Evolutionary conservation across 2,329 filamentous ascomycete genomes (phyloP), one percentile per base, ranked within the genome.

Genomic region (Stromatinia cepivora): DNA sequence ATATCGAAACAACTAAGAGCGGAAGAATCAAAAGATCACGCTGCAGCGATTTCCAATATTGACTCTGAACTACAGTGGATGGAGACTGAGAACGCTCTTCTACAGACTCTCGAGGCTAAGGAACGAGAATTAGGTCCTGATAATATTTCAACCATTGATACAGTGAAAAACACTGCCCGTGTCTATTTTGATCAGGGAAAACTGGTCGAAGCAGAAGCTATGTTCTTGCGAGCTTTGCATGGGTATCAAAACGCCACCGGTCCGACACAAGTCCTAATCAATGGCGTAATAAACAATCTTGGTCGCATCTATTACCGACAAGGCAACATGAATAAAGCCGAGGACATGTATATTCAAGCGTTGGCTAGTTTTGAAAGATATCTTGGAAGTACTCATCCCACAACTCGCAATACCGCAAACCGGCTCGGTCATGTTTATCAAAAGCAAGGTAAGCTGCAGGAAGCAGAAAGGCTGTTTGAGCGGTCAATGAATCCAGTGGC

Each of bases 311-410:
- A 72, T 53, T 34, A 34, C 8, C 28, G 58, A 15, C 69, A 72
- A 48, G 69, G 64, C 17, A 54, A 66, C 45, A 54, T 71, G n/a
- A 52, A 52, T 34, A 54, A 70, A 52, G 68, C 70, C 22, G 73
- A 78, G 72, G 69, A 71, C 0, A 79, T 79, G 73, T 79, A 74
- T 34, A 3, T 72, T 5, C 76, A 75, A 62, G 77, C 66, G 20
- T 70, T 79, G 9, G 52, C 72, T 73, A 72, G 75, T 39, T 67
- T 67, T 1, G 72, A 77, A 62, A 74, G 61, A 62, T 54, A 59
- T 13, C 36, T 69, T 34, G 68, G 65, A 25, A 39, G 13, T 22
- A 69, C 67, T 36, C 53, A 71, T 46, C 39, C 45, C 8, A 70
- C 70, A 54, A 68, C 69, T 36, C 70, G 70, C 25, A 46, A 66